Evolutionary conservation across 108 stramenopile species (phyloP).

Genomic region (Schizochytrium sp.): DNA sequence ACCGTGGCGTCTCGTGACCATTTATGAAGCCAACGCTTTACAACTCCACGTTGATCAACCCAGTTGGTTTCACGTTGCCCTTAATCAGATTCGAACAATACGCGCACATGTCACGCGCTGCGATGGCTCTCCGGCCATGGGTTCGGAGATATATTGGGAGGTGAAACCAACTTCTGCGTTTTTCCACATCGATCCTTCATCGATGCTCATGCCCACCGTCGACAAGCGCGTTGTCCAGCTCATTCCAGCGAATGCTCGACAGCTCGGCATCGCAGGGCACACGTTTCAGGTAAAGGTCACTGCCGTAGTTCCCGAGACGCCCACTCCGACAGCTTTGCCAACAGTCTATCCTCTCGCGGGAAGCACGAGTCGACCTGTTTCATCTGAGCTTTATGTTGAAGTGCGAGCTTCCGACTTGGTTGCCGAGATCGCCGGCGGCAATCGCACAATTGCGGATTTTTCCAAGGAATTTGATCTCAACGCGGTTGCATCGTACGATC

Average conservation of each 20-base stretch:
- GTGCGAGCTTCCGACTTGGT: not conserved
- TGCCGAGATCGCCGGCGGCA: not conserved
- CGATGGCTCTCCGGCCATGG: not conserved
- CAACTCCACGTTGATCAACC: not conserved
- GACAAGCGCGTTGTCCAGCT: not conserved
- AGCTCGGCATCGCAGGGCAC: not conserved
- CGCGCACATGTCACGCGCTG: not conserved
- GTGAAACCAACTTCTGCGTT: not conserved
- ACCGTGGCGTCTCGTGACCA: not conserved
- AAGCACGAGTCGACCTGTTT: too few relatives aligned
- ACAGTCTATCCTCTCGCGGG: too few relatives aligned
- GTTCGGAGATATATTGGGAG: not conserved
- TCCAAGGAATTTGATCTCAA: not conserved
- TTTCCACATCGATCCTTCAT: not conserved
- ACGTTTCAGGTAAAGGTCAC: not conserved
- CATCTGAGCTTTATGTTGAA: not conserved
- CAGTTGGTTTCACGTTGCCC: not conserved
- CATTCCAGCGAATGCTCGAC: not conserved
- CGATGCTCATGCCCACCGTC: not conserved
- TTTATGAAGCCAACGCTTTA: not conserved
- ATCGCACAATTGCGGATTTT: not conserved
- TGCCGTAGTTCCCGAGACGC: not conserved
- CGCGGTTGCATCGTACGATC: not conserved
- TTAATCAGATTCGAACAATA: not conserved
- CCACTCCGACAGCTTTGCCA: not conserved